Evolutionary conservation across 352 stramenopile genomes (phyloP), one percentile per base, ranked within the genome.

Genomic region (Globisporangium apiculatum): DNA sequence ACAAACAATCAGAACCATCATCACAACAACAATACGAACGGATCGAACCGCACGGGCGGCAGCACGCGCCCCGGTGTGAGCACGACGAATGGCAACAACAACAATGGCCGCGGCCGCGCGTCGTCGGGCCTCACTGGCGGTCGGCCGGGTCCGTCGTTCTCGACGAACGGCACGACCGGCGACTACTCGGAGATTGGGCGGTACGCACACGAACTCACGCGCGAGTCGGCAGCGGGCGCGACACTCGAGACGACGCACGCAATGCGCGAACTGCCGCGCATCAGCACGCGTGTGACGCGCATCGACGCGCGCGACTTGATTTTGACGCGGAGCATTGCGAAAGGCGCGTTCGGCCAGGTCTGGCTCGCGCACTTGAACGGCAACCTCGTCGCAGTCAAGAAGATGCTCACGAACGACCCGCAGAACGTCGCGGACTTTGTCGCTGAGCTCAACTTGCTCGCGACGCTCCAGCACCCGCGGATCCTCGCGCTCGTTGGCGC

Each of bases 331-430:
- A 82, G 76, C 60, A 87, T 94, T 35, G 84, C 82, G 6, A 90
- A 89, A 54, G 84, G 84, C 10, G 78, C 84, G 49, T 91, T 90
- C 47, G 82, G 82, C 4, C 82, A 92, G 65, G 84, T 94, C 3
- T 94, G 82, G 81, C 70, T 92, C 37, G 84, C 84, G 14, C 71
- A 81, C 48, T 73, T 79, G 35, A 79, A 74, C 35, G 75, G 69
- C n/a, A 70, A 89, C 7, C 59, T 90, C 7, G 80, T 91, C 31
- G 80, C 82, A 40, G 80, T 94, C 38, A 94, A 94, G 72, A 94
- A 92, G 58, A 55, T 94, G 59, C 64, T 89, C 31, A 70, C 66
- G 31, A 73, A 72, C 12, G 79, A 86, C n/a, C 64, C 68, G 56
- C 68, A 59, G 7, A 87, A 65, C 41, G 76, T 87, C 10, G 70